Evolutionary conservation across 2,329 filamentous ascomycete genomes (phyloP).

Genomic region (Neonectria sp.): DNA sequence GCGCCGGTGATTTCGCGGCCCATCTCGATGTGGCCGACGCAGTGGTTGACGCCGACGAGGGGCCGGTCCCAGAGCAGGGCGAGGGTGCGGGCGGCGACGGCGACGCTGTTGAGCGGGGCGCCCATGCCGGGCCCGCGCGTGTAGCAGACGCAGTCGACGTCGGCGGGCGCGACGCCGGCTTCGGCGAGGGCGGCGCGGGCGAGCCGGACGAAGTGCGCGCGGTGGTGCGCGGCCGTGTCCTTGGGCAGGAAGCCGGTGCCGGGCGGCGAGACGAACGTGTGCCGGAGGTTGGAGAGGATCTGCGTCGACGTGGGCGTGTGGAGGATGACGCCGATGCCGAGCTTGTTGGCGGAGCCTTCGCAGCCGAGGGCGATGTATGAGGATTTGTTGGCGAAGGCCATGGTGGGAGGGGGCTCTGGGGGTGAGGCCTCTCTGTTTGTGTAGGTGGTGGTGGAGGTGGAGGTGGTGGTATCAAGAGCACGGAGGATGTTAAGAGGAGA

Average conservation of each 20-base stretch:
- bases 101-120: conserved; percentile 88
- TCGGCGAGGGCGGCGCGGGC: conserved; percentile 83
- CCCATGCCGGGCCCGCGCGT: conserved; percentile 98
- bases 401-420: conserved; percentile 19
- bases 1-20: conserved; percentile 93
- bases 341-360: conserved; percentile 98
- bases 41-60: conserved; percentile 97
- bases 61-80: conserved; percentile 88
- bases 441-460: conserved; percentile 32
- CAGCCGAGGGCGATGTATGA: conserved; percentile 71
- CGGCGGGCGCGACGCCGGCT: conserved; percentile 71
- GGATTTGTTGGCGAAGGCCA: conserved; percentile 51
- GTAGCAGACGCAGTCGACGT: conserved; percentile 95
- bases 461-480: conserved; percentile 20
- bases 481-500: conserved; percentile 2
- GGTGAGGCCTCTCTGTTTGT: background rate
- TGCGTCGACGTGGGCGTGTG: conserved; percentile 72
- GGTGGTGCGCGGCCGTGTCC: conserved; percentile 94
- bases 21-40: conserved; percentile 99
- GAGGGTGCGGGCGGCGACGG: conserved; percentile 86
- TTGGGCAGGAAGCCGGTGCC: conserved; percentile 97
- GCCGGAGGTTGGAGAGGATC: conserved; percentile 93
- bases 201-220: conserved; percentile 85
- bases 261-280: conserved; percentile 93
- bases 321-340: conserved; percentile 92